Evolutionary conservation across 345 rosid genomes (phyloP), one percentile per base, ranked within the genome.

Genomic region (Eucalyptus sideroxylon): DNA sequence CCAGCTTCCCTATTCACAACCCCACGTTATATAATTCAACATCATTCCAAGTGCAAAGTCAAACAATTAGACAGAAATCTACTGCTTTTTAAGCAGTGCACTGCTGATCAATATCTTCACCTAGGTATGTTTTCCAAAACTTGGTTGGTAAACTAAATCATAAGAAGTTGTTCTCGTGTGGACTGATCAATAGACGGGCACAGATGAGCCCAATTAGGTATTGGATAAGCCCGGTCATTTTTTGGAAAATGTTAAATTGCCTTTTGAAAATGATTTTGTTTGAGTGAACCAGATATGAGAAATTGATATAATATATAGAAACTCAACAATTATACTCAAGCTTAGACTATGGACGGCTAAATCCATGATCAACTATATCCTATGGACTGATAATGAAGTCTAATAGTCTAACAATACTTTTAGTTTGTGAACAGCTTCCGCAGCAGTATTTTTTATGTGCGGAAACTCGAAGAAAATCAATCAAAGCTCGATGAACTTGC

Each of bases 1-100:
- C 89, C 86, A 89, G 44, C 89, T 92, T 91, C 81, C 96, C 98
- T 95, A 90, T 81, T 72, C 62, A 26, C 62, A 56, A 13, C 27
- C 8, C 16, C 42, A 88, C 49, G 6, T 62, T 26, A 62, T 24
- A 60, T n/a, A 62, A 62, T n/a, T 62, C 69, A 62, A 62, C 16
- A 21, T 53, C 59, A 17, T 53, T 53, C 1, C 59, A 53, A 53
- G 23, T 53, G 59, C 10, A 21, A 53, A 53, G 59, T 53, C 26
- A 53, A 53, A 27, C 34, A 62, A 62, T 27, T 62, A 60, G 31
- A 11, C 31, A 60, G 67, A 0, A 1, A 11, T 12, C n/a, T 59
- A 13, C 67, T 60, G 30, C 67, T 60, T 30, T 62, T 30, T 13
- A 6, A 62, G 69, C 69, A 62, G 69, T 12, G 31, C 69, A 6